phyloP scores from a whole-genome alignment of 1,284 basidiomycete genomes.

The Lentinus polychrous region DNA sequence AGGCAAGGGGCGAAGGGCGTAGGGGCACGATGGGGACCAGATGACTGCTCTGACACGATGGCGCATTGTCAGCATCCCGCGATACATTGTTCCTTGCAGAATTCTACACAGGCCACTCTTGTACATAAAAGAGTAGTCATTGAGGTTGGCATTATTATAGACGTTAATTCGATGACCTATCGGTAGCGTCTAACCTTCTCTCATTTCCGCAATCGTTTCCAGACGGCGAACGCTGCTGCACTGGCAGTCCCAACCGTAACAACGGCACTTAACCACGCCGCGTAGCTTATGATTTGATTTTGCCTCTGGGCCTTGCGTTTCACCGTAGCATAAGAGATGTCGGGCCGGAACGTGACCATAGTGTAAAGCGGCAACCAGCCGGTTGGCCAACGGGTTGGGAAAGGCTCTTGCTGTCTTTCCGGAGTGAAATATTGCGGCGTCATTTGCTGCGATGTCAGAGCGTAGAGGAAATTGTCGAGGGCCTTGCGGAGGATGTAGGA shows the following conservation, averaged over 20 bases:
- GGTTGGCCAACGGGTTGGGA: slow-evolving; percentile 44
- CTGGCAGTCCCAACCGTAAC: slow-evolving; percentile 36
- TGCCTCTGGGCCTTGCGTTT: slow-evolving; percentile 59
- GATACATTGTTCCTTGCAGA: background rate
- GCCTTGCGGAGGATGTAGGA: slow-evolving; percentile 77
- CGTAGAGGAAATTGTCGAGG: slow-evolving; percentile 73
- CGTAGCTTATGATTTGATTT: slow-evolving; percentile 36
- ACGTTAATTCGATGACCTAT: no score
- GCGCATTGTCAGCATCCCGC: slow-evolving; percentile 6
- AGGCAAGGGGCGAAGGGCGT: background rate
- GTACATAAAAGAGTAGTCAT: background rate
- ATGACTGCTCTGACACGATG: slow-evolving; percentile 1
- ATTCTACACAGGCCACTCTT: background rate
- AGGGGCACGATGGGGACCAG: background rate
- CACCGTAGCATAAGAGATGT: slow-evolving; percentile 81
- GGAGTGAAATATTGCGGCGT: slow-evolving; percentile 25
- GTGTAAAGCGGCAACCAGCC: slow-evolving; percentile 94
- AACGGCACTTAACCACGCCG: slow-evolving; percentile 24
- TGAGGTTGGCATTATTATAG: no score
- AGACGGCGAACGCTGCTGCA: slow-evolving; percentile 31
- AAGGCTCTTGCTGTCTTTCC: slow-evolving; percentile 34
- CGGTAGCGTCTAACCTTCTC: slow-evolving; percentile 1
- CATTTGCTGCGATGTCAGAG: slow-evolving; percentile 43
- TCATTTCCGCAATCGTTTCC: slow-evolving; percentile 25
- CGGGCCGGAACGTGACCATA: slow-evolving; percentile 96